A percentile compares a stretch with the other conserved stretches of the same genome.
Conservation (phyloP, 352 stramenopile genomes). For the Phytopythium kandeliae region DNA sequence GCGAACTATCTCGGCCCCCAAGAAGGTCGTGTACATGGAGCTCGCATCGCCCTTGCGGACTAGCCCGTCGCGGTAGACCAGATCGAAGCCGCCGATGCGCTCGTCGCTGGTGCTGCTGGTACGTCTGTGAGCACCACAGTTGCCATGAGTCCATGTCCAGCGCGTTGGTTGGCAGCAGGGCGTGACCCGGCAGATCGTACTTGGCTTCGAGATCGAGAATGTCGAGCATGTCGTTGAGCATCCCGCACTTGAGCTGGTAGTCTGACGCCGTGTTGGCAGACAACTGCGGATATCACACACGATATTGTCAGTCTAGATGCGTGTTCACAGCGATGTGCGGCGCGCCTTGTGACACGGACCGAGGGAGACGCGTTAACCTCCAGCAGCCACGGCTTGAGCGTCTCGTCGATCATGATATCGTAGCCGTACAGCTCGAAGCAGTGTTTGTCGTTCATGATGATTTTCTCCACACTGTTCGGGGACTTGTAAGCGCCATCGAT, state of each 20-base stretch:
- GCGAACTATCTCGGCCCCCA: slow-evolving; percentile 56
- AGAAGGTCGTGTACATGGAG: slow-evolving; percentile 69
- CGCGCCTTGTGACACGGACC: slow-evolving; percentile 15
- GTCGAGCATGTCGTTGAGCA: slow-evolving; percentile 93
- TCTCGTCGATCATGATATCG: slow-evolving; percentile 90
- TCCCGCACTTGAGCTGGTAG: slow-evolving; percentile 91
- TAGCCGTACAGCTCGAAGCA: slow-evolving; percentile 96
- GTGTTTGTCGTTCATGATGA: slow-evolving; percentile 95
- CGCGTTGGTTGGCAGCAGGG: background rate
- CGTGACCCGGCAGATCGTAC: slow-evolving; percentile 12
- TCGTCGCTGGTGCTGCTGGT: slow-evolving; percentile 27
- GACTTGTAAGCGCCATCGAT: background rate
- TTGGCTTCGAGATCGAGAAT: slow-evolving; percentile 91
- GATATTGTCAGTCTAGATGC: background rate
- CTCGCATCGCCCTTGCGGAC: slow-evolving; percentile 45
- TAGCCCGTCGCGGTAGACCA: slow-evolving; percentile 73
- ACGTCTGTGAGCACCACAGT: slow-evolving; percentile 14
- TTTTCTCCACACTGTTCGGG: slow-evolving; percentile 74
- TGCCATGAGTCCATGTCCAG: background rate
- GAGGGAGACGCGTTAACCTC: slow-evolving; percentile 94
- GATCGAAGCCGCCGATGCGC: slow-evolving; percentile 65
- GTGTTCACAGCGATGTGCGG: background rate
- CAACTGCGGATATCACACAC: slow-evolving; percentile 35
- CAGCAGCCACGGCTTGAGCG: slow-evolving; percentile 88
- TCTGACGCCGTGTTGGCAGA: slow-evolving; percentile 90